Percentiles rank a stretch among this genome's conserved stretches.
Conservation (phyloP, 2,329 filamentous ascomycete species). For the Drechslera avenae region DNA sequence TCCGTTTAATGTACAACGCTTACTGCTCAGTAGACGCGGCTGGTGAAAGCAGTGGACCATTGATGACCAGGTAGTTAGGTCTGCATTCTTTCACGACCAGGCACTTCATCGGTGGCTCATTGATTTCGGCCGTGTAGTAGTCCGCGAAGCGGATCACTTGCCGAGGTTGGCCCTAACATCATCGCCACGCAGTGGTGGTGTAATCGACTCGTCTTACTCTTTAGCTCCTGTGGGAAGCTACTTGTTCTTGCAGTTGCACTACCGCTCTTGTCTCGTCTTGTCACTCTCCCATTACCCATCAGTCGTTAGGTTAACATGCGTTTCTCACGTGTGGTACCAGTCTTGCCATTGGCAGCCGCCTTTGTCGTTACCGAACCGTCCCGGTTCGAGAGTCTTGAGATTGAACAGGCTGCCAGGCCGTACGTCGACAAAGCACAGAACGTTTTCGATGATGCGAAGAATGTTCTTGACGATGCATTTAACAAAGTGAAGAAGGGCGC, state of each 20-base stretch:
- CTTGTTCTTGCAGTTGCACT: conserved; percentile 13
- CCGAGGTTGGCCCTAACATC: conserved; percentile 11
- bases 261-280: conserved; percentile 1
- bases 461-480: conserved; percentile 53
- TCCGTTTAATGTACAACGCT: neutral
- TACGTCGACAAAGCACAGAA: conserved; percentile 28
- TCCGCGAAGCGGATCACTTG: conserved; percentile 11
- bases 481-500: conserved; percentile 47
- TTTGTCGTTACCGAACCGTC: conserved; percentile 60
- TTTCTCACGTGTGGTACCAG: conserved; percentile 54
- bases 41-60: neutral
- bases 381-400: conserved; percentile 48
- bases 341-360: conserved; percentile 57
- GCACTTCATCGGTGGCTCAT: neutral
- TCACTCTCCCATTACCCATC: conserved; percentile 7
- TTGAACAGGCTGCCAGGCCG: conserved; percentile 32
- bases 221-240: conserved; percentile 16
- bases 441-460: conserved; percentile 40
- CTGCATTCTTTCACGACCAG: neutral
- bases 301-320: conserved; percentile 51
- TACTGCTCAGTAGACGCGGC: neutral
- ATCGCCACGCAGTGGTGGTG: conserved; percentile 31
- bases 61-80: too few relatives aligned
- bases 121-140: conserved; percentile 14
- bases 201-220: conserved; percentile 37